Evolutionary conservation across 2,329 filamentous ascomycete genomes (phyloP).

Genomic region (Fusarium sp.): DNA sequence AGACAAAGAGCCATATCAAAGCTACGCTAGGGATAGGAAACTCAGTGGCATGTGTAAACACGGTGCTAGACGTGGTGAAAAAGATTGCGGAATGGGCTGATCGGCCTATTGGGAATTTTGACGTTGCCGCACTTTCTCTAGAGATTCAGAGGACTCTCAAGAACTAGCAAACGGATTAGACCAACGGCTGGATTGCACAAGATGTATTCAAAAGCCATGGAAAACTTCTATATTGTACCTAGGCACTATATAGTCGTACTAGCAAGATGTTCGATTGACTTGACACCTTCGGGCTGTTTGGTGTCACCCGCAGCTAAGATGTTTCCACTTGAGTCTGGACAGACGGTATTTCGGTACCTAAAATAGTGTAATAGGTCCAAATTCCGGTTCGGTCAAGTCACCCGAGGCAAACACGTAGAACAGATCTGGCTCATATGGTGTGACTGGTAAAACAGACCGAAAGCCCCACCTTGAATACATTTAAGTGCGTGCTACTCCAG

Average conservation of each 20-base stretch:
- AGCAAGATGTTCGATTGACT: too few species aligned
- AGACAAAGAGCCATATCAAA: conserved; percentile 23
- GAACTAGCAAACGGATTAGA: not conserved
- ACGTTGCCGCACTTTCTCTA: conserved; percentile 9
- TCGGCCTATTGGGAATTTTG: conserved; percentile 9
- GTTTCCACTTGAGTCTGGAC: fast-evolving
- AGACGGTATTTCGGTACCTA: not conserved
- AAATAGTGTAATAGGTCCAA: too few species aligned
- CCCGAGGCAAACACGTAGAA: not conserved
- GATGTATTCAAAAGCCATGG: not conserved
- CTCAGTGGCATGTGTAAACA: conserved; percentile 7
- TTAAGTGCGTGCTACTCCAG: not conserved
- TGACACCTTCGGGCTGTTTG: too few species aligned
- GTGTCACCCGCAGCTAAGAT: too few species aligned
- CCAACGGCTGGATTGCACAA: too few species aligned
- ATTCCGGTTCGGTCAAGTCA: not conserved
- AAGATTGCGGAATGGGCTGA: conserved; percentile 15
- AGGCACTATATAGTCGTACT: not conserved
- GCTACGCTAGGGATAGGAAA: conserved; percentile 18
- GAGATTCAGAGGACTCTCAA: conserved; percentile 1
- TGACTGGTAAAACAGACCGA: not conserved
- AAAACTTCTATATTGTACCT: conserved; percentile 51
- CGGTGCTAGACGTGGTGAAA: not conserved
- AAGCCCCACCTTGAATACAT: not conserved
- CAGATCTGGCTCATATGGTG: not conserved